Percentiles rank a stretch among this genome's conserved stretches.
Evolutionary conservation across 164 flowering plant genomes (phyloP).

Genomic region (Dillenia suffruticosa): DNA sequence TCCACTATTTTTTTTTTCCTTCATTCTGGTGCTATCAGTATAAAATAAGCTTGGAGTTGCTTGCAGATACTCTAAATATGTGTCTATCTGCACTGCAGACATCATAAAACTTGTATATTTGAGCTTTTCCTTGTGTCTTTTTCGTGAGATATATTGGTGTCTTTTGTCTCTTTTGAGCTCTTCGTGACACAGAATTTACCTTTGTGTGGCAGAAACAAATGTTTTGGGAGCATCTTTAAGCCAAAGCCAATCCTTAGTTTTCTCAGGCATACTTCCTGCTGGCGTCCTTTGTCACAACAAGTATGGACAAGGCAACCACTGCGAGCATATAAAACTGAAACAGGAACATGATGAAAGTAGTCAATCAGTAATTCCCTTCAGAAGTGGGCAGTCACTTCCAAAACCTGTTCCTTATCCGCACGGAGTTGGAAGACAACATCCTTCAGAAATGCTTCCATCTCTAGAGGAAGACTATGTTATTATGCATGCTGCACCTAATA

Average conservation of each 20-base stretch:
- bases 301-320: conserved; percentile 29
- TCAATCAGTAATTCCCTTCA: conserved; percentile 17
- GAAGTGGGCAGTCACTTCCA: conserved; percentile 22
- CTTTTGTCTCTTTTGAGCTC: not conserved
- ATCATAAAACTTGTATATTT: not conserved
- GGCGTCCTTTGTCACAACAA: conserved; percentile 27
- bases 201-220: conserved; percentile 29
- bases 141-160: not conserved
- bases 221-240: conserved; percentile 22
- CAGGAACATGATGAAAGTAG: conserved; percentile 20
- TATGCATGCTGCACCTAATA: conserved; percentile 29
- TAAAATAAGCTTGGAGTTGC: not conserved
- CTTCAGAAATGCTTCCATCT: conserved; percentile 19
- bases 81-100: not conserved
- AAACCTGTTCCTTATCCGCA: conserved; percentile 18
- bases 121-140: not conserved
- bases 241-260: conserved; percentile 39
- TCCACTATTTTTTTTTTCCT: too few relatives aligned
- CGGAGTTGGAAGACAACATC: conserved; percentile 24
- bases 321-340: conserved; percentile 35
- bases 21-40: not conserved
- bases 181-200: not conserved
- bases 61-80: not conserved
- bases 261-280: conserved; percentile 38
- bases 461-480: conserved; percentile 30